Conservation (phyloP, 495 filamentous ascomycete genomes). For the Daldinia childiae region DNA sequence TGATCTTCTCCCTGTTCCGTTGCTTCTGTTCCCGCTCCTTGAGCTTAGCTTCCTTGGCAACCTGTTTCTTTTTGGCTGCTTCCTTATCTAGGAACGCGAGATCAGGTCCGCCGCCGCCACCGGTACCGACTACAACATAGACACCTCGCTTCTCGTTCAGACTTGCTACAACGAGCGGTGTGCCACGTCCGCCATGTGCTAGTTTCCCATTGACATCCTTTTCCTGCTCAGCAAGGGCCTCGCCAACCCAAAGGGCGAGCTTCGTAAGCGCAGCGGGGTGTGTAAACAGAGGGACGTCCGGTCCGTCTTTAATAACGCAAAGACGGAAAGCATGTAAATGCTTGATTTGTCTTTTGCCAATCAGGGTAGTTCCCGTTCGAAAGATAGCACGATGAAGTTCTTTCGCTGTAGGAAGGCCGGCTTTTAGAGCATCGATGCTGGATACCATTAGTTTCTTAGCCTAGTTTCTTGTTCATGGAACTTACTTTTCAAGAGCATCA, state of each 20-base stretch:
- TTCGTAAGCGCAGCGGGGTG: constrained; percentile 93
- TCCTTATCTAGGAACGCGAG: constrained; percentile 68
- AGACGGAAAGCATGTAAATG: constrained; percentile 93
- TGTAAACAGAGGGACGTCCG: constrained; percentile 86
- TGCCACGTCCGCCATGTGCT: constrained; percentile 73
- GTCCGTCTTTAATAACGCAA: constrained; percentile 93
- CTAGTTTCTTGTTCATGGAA: constrained; percentile 29
- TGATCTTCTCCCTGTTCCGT: constrained; percentile 68
- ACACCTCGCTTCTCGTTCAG: constrained; percentile 88
- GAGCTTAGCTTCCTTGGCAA: constrained; percentile 66
- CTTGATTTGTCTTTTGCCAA: constrained; percentile 93
- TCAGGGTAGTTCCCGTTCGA: constrained; percentile 86
- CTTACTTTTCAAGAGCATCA: constrained; percentile 81
- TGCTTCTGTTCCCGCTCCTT: constrained; percentile 68
- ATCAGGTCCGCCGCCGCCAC: constrained; percentile 78
- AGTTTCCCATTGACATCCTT: constrained; percentile 74
- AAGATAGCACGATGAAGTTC: constrained; percentile 92
- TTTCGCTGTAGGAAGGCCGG: constrained; percentile 83
- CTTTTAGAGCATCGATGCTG: constrained; percentile 77
- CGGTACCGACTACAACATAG: constrained; percentile 89
- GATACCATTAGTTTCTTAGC: constrained; percentile 56
- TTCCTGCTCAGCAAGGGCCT: constrained; percentile 91
- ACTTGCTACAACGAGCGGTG: constrained; percentile 87
- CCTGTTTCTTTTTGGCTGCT: constrained; percentile 67
- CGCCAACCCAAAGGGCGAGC: constrained; percentile 90